Conservation (phyloP, 768 basidiomycete genomes). For the Serendipita indica region DNA sequence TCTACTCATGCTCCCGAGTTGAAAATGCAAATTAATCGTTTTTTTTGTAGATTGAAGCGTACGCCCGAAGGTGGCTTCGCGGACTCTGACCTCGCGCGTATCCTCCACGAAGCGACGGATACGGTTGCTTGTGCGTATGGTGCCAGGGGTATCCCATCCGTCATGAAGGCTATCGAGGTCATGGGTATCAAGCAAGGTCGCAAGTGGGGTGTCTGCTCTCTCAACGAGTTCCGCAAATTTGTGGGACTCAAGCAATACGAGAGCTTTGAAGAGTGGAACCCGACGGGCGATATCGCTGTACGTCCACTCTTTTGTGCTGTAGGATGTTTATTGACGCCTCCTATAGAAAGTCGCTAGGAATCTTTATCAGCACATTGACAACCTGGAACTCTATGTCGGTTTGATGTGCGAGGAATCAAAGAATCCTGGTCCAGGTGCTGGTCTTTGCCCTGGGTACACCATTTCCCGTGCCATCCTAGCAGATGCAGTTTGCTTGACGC, state of each 20-base stretch:
- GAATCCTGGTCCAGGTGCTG: slow-evolving; percentile 46
- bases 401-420: slow-evolving; percentile 64
- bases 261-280: slow-evolving; percentile 25
- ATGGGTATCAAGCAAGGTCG: slow-evolving; percentile 53
- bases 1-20: not conserved
- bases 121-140: slow-evolving; percentile 45
- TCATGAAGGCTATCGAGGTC: slow-evolving; percentile 51
- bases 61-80: slow-evolving; percentile 46
- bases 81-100: slow-evolving; percentile 45
- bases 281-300: slow-evolving; percentile 24
- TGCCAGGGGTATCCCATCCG: slow-evolving; percentile 54
- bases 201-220: slow-evolving; percentile 50
- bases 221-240: slow-evolving; percentile 35
- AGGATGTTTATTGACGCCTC: slow-evolving; percentile 10
- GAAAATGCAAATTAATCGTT: not conserved
- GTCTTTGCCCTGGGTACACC: slow-evolving; percentile 70
- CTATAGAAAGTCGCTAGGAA: slow-evolving; percentile 43
- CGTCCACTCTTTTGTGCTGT: slow-evolving; percentile 16
- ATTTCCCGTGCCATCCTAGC: slow-evolving; percentile 73
- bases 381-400: slow-evolving; percentile 66
- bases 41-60: slow-evolving; percentile 37
- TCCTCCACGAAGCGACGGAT: slow-evolving; percentile 49
- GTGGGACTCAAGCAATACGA: slow-evolving; percentile 17
- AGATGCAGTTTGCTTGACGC: slow-evolving; percentile 58
- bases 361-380: slow-evolving; percentile 58